Base-by-base conservation (phyloP, 2,329 filamentous ascomycete genomes). In the Stachybotrys chartarum region DNA sequence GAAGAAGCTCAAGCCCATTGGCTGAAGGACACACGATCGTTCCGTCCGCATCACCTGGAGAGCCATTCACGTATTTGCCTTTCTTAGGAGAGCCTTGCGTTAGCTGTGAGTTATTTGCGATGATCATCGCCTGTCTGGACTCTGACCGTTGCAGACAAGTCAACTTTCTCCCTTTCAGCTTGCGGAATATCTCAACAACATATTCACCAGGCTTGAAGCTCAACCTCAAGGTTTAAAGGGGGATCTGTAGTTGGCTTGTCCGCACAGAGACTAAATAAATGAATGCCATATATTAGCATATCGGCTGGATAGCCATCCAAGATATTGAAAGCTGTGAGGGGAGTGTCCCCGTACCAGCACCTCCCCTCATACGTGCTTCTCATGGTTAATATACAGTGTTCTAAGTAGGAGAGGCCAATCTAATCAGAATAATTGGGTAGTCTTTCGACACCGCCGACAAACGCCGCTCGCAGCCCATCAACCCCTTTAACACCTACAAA, bases 1-100 rank as follows among this genome's bases (percentile, higher is more conserved):
- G 72, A 89, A 88, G 77, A 89, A 90, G 77, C 74, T 83, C 54
- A 85, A 85, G 77, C 80, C 80, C 1, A 82, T 85, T 56, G 82
- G 81, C 39, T 84, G 65, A 60, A 45, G 50, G 54, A 30, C 24
- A 24, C 24, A 24, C 24, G 24, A 24, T 24, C 24, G 24, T 24
- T 24, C 24, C 24, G 24, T 24, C 24, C 24, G 24, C 24, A 24
- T 24, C 24, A 24, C 24, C 24, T 24, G 4, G 24, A 24, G 24
- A 24, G 24, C 24, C 24, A 24, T 24, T 24, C 24, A 24, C 24
- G 24, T 24, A 24, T 24, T 24, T 24, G 24, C 24, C 24, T 24
- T 24, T 14, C 35, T 42, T 42, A 42, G 35, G 35, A 42, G 24
- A 24, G 24, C 24, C 24, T 24, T 24, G 24, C 24, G 24, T 24